Percentiles rank a stretch among this genome's conserved stretches.
phyloP scores from a whole-genome alignment of 2,329 filamentous ascomycete species.

The Fusarium duplospermum region DNA sequence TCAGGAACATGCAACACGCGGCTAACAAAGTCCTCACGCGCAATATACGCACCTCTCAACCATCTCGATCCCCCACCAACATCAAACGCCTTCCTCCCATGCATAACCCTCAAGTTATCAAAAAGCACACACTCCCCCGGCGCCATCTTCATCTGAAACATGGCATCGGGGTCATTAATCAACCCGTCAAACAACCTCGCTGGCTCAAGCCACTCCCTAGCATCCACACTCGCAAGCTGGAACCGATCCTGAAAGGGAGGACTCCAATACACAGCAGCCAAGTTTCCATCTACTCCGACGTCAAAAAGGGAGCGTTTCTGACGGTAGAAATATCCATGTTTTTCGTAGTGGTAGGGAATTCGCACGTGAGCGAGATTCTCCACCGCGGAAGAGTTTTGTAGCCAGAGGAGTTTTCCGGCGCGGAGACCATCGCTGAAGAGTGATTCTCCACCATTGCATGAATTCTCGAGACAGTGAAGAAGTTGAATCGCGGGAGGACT shows the following conservation, averaged over 20 bases:
- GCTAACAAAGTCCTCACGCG: conserved; percentile 60
- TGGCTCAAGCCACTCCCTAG: conserved; percentile 59
- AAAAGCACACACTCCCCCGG: conserved; percentile 95
- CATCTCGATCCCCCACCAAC: conserved; percentile 74
- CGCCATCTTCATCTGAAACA: conserved; percentile 78
- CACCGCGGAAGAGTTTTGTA: conserved; percentile 41
- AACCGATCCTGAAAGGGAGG: conserved; percentile 81
- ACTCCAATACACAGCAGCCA: conserved; percentile 67
- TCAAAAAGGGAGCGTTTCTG: conserved; percentile 66
- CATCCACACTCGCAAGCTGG: conserved; percentile 32
- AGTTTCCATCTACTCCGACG: conserved; percentile 35
- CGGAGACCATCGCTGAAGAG: conserved; percentile 83
- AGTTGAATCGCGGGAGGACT: conserved; percentile 86
- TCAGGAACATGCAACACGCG: conserved; percentile 47
- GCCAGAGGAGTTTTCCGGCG: conserved; percentile 60
- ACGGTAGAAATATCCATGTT: conserved; percentile 73
- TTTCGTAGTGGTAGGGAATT: conserved; percentile 77
- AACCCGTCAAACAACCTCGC: conserved; percentile 66
- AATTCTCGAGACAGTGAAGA: conserved; percentile 88
- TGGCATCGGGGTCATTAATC: conserved; percentile 67
- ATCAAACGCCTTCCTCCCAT: conserved; percentile 84
- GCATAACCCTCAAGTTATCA: conserved; percentile 86
- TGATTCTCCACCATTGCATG: conserved; percentile 82
- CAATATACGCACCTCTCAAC: conserved; percentile 88
- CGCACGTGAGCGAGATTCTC: conserved; percentile 54